Percentiles rank a stretch among this genome's conserved stretches.
Evolutionary conservation across 306 rosid genomes (phyloP).

Genomic region (Medicago lupulina): DNA sequence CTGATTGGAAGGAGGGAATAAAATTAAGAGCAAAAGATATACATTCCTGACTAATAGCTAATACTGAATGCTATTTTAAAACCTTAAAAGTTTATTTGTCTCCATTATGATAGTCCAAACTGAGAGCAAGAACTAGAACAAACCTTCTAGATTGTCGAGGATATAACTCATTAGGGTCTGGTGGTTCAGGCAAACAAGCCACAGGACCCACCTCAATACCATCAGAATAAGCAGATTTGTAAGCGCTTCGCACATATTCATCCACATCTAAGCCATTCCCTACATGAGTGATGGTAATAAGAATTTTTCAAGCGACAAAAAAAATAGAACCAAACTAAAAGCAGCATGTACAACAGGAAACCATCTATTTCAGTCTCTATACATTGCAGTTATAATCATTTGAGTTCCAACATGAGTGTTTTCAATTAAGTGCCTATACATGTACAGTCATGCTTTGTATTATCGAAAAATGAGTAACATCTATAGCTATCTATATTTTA

Average conservation of each 20-base stretch:
- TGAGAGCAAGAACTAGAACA: constrained; percentile 46
- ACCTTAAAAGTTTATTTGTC: constrained; percentile 21
- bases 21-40: not conserved
- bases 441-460: not conserved
- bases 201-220: constrained; percentile 96
- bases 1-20: not conserved
- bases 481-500: constrained; percentile 2
- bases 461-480: not conserved
- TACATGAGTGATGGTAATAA: constrained; percentile 44
- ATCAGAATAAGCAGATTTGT: constrained; percentile 97
- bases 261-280: constrained; percentile 99
- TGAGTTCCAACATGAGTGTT: not conserved
- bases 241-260: constrained; percentile 96
- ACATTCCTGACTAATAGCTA: constrained; percentile 10
- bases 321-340: constrained; percentile 1
- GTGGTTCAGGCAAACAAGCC: constrained; percentile 95
- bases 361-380: constrained; percentile 23
- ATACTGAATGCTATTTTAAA: constrained; percentile 13
- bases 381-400: not conserved
- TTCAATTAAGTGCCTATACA: constrained; percentile 15
- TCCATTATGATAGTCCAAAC: constrained; percentile 17
- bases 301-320: constrained; percentile 15
- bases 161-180: constrained; percentile 96
- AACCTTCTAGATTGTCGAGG: constrained; percentile 97
- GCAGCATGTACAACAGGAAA: constrained; percentile 36